A percentile compares a stretch with the other conserved stretches of the same genome.
These are phyloP conservation scores for Monosporozyma aerobia DNA, from an alignment of 805 yeast species.

Conservation along the genomic window DNA sequence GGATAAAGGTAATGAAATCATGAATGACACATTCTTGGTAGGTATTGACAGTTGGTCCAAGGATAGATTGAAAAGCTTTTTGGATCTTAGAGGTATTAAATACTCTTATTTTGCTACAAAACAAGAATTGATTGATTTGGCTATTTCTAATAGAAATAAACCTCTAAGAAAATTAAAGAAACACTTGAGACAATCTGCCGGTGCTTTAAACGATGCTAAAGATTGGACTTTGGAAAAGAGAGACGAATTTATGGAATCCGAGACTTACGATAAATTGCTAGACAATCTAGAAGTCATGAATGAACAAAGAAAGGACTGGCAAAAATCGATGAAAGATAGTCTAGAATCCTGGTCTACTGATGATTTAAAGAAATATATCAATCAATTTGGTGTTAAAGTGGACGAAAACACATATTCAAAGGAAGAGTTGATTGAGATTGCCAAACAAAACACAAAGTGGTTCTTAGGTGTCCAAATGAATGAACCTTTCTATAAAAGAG, in stretches of 20 bases:
- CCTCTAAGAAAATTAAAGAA: conserved; percentile 15
- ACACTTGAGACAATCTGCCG: background rate
- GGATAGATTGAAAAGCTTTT: conserved; percentile 34
- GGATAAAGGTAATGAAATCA: conserved; percentile 27
- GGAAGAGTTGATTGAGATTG: conserved; percentile 32
- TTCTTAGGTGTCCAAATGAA: conserved; percentile 24
- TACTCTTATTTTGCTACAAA: conserved; percentile 35
- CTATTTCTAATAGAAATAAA: conserved; percentile 24
- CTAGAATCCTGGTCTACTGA: conserved; percentile 35
- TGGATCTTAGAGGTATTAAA: conserved; percentile 34
- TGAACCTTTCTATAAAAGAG: conserved; percentile 24
- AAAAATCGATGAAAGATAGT: conserved; percentile 11
- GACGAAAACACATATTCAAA: conserved; percentile 14
- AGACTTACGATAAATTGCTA: conserved; percentile 4
- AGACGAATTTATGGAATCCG: conserved; percentile 7
- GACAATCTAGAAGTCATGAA: conserved; percentile 5
- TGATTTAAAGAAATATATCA: conserved; percentile 35
- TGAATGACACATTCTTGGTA: conserved; percentile 39
- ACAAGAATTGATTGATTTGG: conserved; percentile 33
- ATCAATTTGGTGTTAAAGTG: conserved; percentile 33
- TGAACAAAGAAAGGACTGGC: conserved; percentile 8
- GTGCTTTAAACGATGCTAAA: conserved; percentile 10
- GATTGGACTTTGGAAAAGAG: conserved; percentile 29
- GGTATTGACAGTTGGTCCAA: conserved; percentile 42
- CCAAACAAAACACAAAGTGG: conserved; percentile 36